Base-by-base conservation (phyloP, 257 asterid species). In the Euphrasia confusa region DNA sequence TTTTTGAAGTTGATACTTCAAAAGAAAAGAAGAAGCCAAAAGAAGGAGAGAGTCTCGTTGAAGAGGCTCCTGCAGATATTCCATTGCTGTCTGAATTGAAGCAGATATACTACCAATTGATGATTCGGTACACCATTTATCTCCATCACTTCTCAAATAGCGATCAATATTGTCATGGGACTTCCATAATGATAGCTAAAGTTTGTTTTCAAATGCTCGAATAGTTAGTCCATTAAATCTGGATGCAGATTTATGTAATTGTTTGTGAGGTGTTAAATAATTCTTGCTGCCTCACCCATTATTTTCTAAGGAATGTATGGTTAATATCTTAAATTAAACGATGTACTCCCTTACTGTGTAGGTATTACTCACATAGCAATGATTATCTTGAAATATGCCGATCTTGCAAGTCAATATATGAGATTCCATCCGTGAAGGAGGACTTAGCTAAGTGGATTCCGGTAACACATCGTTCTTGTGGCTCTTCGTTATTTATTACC, bases 351-450 rank as follows among this genome's bases (percentile, higher is more conserved):
- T 48, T 78, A 0, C 24, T 45, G 3, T 77, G 70, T 73, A 93
- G 99, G 94, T 93, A 85, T 72, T 62, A 87, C 72, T 73, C 77
- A 7, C 93, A 93, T 71, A 81, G 76, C 84, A 85, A 85, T 48
- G 96, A 93, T 76, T 93, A 93, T 74, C 97, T 93, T 65, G 99
- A 89, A 78, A 93, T 89, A 70, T 87, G 97, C 69, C 99, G 99
- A 32, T 83, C 90, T 74, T 93, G 87, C 81, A 93, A 93, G 81
- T 77, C 99, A 39, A 93, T 89, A 60, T 93, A 86, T 70, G 97
- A 93, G 68, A 93, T 89, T 72, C 96, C 96, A 35, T 79, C 84
- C 6, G 87, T 93, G 79, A 89, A 87, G 73, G 96, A 83, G 76
- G 96, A 89, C 78, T 81, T 84, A 18, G 67, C 71, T n/a, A 87